These are phyloP conservation scores for Curvularia verruculosa DNA, from an alignment of 2,329 filamentous ascomycete species.

Conservation along the genomic window DNA sequence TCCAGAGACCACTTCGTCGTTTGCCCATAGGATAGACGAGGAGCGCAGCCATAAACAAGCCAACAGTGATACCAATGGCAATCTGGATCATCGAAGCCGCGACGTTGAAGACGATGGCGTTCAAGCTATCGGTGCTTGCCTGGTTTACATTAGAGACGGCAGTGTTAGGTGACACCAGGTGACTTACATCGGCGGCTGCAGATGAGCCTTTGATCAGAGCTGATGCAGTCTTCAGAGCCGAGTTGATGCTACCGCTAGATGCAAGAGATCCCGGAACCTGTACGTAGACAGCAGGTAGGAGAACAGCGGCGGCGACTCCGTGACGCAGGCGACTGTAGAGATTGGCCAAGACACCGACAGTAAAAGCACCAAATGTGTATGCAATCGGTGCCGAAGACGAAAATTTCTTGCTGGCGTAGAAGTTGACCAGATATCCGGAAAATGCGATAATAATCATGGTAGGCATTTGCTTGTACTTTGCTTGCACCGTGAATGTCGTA, in stretches of 20 bases:
- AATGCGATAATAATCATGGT: conserved; percentile 76
- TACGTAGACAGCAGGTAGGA: conserved; percentile 42
- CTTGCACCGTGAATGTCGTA: conserved; percentile 75
- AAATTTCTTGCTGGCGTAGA: conserved; percentile 72
- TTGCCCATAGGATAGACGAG: conserved; percentile 59
- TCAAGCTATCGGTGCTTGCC: conserved; percentile 30
- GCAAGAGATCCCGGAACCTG: conserved; percentile 44
- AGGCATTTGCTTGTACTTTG: conserved; percentile 77
- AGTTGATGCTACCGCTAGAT: conserved; percentile 39
- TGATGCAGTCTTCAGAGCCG: conserved; percentile 36
- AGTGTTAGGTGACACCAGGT: neutral
- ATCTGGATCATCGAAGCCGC: conserved; percentile 57
- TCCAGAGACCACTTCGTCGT: conserved; percentile 49
- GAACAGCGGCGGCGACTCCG: conserved; percentile 51
- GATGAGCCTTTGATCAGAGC: conserved; percentile 32
- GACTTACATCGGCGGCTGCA: conserved; percentile 26
- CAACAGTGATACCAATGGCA: conserved; percentile 59
- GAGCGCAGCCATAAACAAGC: conserved; percentile 56
- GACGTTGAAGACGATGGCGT: conserved; percentile 50
- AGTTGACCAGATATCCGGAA: conserved; percentile 75
- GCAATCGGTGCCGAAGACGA: conserved; percentile 72
- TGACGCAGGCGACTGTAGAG: conserved; percentile 71
- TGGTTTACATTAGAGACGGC: conserved; percentile 12
- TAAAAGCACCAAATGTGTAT: conserved; percentile 76
- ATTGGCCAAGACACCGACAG: conserved; percentile 77